Evolutionary conservation across 2,329 filamentous ascomycete genomes (phyloP), one percentile per base, ranked within the genome.

Genomic region (Penicillium crustosum): DNA sequence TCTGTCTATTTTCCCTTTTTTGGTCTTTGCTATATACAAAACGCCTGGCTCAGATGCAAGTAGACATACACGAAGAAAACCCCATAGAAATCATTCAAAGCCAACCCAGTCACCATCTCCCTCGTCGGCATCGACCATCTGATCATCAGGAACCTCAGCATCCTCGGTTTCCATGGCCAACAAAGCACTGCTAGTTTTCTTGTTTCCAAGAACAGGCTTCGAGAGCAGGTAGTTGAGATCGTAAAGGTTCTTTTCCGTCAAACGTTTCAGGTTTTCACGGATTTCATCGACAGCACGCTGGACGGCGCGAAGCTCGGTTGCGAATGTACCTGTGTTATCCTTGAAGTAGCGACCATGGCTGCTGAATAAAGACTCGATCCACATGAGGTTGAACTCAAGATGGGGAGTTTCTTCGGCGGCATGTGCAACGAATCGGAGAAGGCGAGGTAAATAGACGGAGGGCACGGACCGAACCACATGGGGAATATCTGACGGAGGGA

Each of bases 311-410:
- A 97, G 78, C 75, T 97, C 94, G 2, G 93, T 84, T 38, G 93
- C 91, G 35, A 94, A 86, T 66, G 89, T 88, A 52, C 85, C 88
- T 23, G 89, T 83, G 72, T 93, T 89, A 36, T 93, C 89, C 58
- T 91, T 89, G 67, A 99, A 82, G 81, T 89, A 93, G 23, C 89
- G 83, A 35, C 94, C 94, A 73, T 97, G 93, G 66, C 86, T 87
- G 67, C 89, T 89, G 58, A 97, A 81, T 10, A 87, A 65, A 1
- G 90, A 86, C 74, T 94, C 90, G 69, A 97, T 89, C 94, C 94
- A 99, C 9, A 93, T 79, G 44, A 99, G 79, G 68, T 94, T 96
- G 76, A 97, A 95, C 77, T 99, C 94, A 5, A 99, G 83, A 79
- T 97, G 93, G 2, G 93, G 93, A 2, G 89, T 93, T 70, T 93